Percentiles rank a stretch among this genome's conserved stretches.
Conservation (phyloP, 306 rosid species). For the Benincasa hispida region DNA sequence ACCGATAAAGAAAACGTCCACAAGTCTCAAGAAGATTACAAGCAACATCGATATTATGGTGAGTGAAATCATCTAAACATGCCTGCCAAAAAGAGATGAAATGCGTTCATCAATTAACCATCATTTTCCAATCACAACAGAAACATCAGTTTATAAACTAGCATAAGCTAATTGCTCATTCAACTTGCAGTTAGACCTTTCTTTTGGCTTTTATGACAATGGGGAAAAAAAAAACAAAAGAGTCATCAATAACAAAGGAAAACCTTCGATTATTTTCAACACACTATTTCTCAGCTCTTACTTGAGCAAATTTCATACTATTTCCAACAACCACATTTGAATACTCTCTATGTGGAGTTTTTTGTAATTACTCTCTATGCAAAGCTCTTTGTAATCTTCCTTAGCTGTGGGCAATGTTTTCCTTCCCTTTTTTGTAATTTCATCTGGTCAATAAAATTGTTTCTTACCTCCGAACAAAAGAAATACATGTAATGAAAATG, state of each 20-base stretch:
- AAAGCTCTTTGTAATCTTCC: not conserved
- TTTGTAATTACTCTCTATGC: not conserved
- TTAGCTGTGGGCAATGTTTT: not conserved
- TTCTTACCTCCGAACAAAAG: not conserved
- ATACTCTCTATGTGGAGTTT: not conserved
- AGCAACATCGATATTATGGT: conserved; percentile 99
- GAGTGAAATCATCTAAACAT: conserved; percentile 94
- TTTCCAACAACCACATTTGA: not conserved
- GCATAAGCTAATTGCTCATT: not conserved
- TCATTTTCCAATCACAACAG: not conserved
- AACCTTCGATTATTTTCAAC: not conserved
- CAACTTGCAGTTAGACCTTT: not conserved
- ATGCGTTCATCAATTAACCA: not conserved
- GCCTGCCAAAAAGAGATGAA: conserved; percentile 40
- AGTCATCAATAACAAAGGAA: not conserved
- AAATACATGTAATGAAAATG: not conserved
- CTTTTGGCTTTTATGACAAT: not conserved
- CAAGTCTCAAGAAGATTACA: conserved; percentile 97
- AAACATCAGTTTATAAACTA: not conserved
- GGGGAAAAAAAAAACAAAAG: not conserved
- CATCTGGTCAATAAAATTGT: not conserved
- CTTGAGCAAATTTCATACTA: not conserved
- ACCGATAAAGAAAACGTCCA: conserved; percentile 95
- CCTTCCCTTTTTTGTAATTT: not conserved
- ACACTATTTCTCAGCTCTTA: not conserved